These are phyloP conservation scores for Tetrahymena malaccensis DNA, from an alignment of 73 alveolate genomes.

Conservation along the genomic window DNA sequence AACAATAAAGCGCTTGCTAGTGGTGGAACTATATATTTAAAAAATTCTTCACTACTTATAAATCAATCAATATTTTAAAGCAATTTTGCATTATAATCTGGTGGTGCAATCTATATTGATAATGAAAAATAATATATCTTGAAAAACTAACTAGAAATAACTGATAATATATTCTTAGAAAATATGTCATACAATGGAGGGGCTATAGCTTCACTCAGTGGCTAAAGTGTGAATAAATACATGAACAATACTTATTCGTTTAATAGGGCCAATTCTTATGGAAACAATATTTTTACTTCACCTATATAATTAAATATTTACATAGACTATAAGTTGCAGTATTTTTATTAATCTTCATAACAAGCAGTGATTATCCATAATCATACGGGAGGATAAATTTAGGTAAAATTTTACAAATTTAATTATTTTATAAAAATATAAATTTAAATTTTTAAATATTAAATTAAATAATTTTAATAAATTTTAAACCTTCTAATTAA, in stretches of 20 bases:
- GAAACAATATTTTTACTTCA: neutral
- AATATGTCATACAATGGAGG: neutral
- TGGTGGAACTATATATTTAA: neutral
- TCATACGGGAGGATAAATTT: neutral
- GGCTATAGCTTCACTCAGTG: neutral
- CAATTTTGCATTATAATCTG: neutral
- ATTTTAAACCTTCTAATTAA: neutral
- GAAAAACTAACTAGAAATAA: neutral
- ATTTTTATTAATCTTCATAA: neutral
- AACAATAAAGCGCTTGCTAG: neutral
- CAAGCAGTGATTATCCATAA: too few relatives aligned
- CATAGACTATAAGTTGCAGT: neutral
- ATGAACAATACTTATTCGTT: neutral
- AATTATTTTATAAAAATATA: too few relatives aligned
- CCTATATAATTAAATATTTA: neutral
- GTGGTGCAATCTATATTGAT: neutral
- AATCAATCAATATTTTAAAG: neutral
- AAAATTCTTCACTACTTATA: neutral
- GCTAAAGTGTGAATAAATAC: neutral
- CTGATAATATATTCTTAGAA: neutral
- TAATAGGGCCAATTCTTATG: neutral
- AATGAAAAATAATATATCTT: neutral
- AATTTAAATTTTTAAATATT: too few relatives aligned
- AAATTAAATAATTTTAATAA: too few relatives aligned
- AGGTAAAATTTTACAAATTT: neutral